phyloP scores from a whole-genome alignment of 1,284 basidiomycete genomes.

The Puccinia novopanici region DNA sequence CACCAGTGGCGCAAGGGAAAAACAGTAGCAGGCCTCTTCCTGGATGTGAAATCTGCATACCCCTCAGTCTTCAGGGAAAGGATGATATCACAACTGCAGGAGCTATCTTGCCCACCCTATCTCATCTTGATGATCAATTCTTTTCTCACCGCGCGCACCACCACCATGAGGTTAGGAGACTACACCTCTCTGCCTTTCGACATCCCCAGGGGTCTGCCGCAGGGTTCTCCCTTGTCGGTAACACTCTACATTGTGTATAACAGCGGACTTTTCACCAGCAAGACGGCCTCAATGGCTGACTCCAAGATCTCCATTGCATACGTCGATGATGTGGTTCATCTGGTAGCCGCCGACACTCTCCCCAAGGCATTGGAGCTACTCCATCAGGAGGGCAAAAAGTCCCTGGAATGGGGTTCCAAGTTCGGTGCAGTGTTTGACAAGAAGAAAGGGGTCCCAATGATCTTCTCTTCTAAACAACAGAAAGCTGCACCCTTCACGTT shows the following conservation, averaged over 20 bases:
- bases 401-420: conserved; percentile 6
- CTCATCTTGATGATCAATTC: background rate
- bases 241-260: conserved; percentile 43
- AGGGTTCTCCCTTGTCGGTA: too few species aligned
- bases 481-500: background rate
- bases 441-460: conserved; percentile 11
- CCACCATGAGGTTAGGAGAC: background rate
- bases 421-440: conserved; percentile 21
- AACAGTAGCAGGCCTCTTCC: background rate
- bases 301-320: background rate
- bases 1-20: background rate
- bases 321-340: conserved; percentile 24
- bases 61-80: background rate
- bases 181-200: background rate
- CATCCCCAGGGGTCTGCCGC: conserved; percentile 2
- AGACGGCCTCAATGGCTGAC: background rate
- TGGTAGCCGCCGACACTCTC: background rate
- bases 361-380: background rate
- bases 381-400: background rate
- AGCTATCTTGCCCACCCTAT: conserved; percentile 11
- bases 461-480: background rate
- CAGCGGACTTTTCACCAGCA: background rate
- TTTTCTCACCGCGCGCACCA: conserved; percentile 13
- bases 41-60: conserved; percentile 42
- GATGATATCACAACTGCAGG: background rate